A percentile compares a stretch with the other conserved stretches of the same genome.
Conservation (phyloP, 140 eudicot species). For the Anethum foeniculum region DNA sequence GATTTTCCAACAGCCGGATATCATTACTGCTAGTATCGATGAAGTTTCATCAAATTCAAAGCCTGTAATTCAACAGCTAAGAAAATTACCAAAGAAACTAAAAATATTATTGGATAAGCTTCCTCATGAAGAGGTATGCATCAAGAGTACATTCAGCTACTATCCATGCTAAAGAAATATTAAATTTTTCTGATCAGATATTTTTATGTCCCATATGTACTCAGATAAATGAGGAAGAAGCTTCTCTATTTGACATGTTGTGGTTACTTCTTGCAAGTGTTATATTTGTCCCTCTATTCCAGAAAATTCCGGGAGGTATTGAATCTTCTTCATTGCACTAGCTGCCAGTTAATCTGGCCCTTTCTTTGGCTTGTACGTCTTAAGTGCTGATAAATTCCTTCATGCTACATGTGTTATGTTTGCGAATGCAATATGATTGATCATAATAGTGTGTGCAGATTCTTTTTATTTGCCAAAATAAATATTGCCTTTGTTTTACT, state of each 20-base stretch:
- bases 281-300: conserved; percentile 93
- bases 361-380: not conserved
- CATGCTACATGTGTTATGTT: not conserved
- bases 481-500: not conserved
- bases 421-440: not conserved
- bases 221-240: conserved; percentile 95
- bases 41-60: conserved; percentile 62
- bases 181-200: not conserved
- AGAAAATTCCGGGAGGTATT: conserved; percentile 97
- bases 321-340: conserved; percentile 3
- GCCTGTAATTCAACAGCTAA: conserved; percentile 61
- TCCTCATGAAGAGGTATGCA: conserved; percentile 95
- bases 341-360: conserved; percentile 7
- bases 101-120: conserved; percentile 62
- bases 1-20: conserved; percentile 62
- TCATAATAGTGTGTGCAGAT: not conserved
- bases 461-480: not conserved
- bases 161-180: not conserved
- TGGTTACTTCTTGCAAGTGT: conserved; percentile 99
- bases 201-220: conserved; percentile 1
- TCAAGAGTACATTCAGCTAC: conserved; percentile 3
- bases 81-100: conserved; percentile 44
- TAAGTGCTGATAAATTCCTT: not conserved
- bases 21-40: conserved; percentile 56
- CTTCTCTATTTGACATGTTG: conserved; percentile 88